Evolutionary conservation across 2,329 filamentous ascomycete genomes (phyloP).

Genomic region (Mycosphaerella arachidis): DNA sequence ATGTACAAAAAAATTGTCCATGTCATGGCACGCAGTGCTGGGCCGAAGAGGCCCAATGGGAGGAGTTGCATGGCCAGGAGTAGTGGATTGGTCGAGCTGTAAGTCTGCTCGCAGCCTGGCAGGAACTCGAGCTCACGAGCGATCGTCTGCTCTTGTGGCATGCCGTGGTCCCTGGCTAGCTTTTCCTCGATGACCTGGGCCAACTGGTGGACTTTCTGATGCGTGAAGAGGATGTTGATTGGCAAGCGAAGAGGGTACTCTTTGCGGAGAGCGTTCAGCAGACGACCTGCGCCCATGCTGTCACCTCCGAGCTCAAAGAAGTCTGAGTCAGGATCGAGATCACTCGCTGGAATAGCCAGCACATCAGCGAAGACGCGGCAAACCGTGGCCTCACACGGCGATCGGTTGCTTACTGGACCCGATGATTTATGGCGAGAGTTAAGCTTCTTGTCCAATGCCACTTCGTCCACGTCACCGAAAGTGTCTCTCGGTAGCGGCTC

Average conservation of each 20-base stretch:
- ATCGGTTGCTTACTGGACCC: conserved; percentile 14
- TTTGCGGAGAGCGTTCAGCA: conserved; percentile 49
- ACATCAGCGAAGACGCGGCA: conserved; percentile 45
- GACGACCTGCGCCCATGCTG: conserved; percentile 50
- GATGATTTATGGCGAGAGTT: conserved; percentile 4
- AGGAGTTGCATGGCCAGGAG: conserved; percentile 50
- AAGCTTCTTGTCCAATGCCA: conserved; percentile 9
- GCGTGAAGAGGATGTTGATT: conserved; percentile 50
- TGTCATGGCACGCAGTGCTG: conserved; percentile 48
- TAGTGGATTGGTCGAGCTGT: conserved; percentile 48
- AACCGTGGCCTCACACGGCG: conserved; percentile 37
- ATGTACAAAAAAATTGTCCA: conserved; percentile 52
- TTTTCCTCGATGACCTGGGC: conserved; percentile 36
- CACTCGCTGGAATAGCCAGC: conserved; percentile 38
- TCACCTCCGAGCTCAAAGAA: conserved; percentile 54
- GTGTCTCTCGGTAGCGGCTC: conserved; percentile 24
- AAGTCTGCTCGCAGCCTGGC: conserved; percentile 39
- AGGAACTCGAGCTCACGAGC: conserved; percentile 18
- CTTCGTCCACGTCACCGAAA: conserved; percentile 25
- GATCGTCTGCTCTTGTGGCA: conserved; percentile 7
- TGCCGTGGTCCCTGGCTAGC: conserved; percentile 4
- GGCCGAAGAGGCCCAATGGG: conserved; percentile 49
- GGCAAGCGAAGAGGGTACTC: conserved; percentile 48
- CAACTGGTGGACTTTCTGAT: conserved; percentile 44
- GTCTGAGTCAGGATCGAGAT: conserved; percentile 42